Conservation (phyloP, 108 stramenopile species). For the Nitzschia palea region DNA sequence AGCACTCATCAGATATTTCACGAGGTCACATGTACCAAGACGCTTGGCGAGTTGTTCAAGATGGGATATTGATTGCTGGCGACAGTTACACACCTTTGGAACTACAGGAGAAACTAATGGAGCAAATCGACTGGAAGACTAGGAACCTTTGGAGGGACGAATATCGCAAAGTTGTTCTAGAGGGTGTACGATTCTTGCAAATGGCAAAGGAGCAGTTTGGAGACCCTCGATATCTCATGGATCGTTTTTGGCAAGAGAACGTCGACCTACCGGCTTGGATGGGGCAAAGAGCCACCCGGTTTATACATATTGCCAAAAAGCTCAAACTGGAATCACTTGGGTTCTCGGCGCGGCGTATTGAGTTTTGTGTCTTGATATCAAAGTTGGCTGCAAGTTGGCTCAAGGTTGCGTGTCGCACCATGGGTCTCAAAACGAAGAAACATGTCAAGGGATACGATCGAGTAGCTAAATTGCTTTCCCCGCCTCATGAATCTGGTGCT, state of each 20-base stretch:
- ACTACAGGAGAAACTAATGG: slow-evolving; percentile 44
- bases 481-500: slow-evolving; percentile 46
- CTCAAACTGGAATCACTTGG: slow-evolving; percentile 32
- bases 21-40: slow-evolving; percentile 41
- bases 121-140: slow-evolving; percentile 56
- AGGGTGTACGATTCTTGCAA: slow-evolving; percentile 42
- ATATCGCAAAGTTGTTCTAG: slow-evolving; percentile 47
- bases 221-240: slow-evolving; percentile 42
- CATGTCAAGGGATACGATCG: slow-evolving; percentile 42
- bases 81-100: slow-evolving; percentile 26
- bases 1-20: slow-evolving; percentile 19
- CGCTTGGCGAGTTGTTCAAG: slow-evolving; percentile 25
- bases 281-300: slow-evolving; percentile 58
- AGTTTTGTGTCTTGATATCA: slow-evolving; percentile 39
- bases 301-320: slow-evolving; percentile 44
- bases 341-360: slow-evolving; percentile 37
- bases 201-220: slow-evolving; percentile 32
- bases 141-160: slow-evolving; percentile 60
- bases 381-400: slow-evolving; percentile 59
- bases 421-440: slow-evolving; percentile 45
- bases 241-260: slow-evolving; percentile 39
- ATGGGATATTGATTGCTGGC: slow-evolving; percentile 16
- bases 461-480: slow-evolving; percentile 32
- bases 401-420: slow-evolving; percentile 43
- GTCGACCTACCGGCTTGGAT: slow-evolving; percentile 53